Evolutionary conservation across 352 stramenopile species (phyloP).

Genomic region (Globisporangium abappressorium): DNA sequence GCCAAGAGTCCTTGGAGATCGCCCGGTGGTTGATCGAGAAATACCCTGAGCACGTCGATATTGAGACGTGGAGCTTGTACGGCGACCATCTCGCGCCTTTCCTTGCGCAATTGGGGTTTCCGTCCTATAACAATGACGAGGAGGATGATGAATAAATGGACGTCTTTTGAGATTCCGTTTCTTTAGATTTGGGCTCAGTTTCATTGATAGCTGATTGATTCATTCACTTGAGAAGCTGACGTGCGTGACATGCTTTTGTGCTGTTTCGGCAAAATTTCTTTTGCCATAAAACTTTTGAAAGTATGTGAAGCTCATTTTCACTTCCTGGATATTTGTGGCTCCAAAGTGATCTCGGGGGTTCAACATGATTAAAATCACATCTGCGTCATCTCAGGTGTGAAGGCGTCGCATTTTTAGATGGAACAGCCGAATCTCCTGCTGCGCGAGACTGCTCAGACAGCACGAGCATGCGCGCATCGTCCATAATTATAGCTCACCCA

Average conservation of each 20-base stretch:
- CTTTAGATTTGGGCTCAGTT: too few relatives aligned
- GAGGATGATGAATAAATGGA: not conserved
- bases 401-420: too few relatives aligned
- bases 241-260: too few relatives aligned
- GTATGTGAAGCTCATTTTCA: too few relatives aligned
- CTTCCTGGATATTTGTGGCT: too few relatives aligned
- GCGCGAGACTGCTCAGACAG: not conserved
- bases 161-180: too few relatives aligned
- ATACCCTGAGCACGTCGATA: not conserved
- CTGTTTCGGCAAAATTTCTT: too few relatives aligned
- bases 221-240: too few relatives aligned
- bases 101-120: not conserved
- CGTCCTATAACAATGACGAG: not conserved
- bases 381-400: not conserved
- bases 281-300: too few relatives aligned
- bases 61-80: not conserved
- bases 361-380: not conserved
- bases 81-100: not conserved
- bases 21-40: not conserved
- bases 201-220: too few relatives aligned
- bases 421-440: not conserved
- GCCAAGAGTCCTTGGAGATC: not conserved
- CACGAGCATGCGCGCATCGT: not conserved
- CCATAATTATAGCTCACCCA: not conserved
- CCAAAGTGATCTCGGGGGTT: too few relatives aligned